Percentiles rank a stretch among this genome's conserved stretches.
Conservation (phyloP, 2,329 filamentous ascomycete genomes). For the Boeremia exigua region DNA sequence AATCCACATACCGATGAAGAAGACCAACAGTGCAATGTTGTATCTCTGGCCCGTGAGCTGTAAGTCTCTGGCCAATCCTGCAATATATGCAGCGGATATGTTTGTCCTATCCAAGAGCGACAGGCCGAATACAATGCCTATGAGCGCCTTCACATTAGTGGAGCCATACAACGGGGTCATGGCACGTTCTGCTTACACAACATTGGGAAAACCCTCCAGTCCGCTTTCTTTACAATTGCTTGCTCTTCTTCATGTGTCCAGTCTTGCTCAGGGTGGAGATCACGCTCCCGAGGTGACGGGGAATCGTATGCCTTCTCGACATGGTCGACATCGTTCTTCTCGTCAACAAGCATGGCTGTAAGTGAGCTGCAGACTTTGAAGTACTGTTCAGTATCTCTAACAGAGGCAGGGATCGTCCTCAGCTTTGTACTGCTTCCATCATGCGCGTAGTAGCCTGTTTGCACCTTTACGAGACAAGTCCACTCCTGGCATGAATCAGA, state of each 20-base stretch:
- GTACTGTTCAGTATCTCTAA: neutral
- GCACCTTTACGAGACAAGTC: neutral
- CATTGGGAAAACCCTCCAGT: slow-evolving; percentile 42
- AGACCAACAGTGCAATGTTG: slow-evolving; percentile 40
- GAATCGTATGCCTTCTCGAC: slow-evolving; percentile 19
- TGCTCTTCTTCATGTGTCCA: slow-evolving; percentile 42
- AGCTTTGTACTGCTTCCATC: neutral
- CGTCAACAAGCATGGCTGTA: slow-evolving; percentile 9
- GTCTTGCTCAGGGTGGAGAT: slow-evolving; percentile 23
- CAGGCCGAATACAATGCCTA: slow-evolving; percentile 36
- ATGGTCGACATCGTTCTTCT: slow-evolving; percentile 21
- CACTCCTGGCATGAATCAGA: neutral
- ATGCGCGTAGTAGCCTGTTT: slow-evolving; percentile 1
- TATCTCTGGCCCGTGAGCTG: slow-evolving; percentile 29
- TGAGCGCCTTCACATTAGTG: neutral
- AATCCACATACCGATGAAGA: slow-evolving; percentile 30
- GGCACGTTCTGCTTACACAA: slow-evolving; percentile 17
- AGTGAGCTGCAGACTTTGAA: neutral
- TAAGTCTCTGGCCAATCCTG: slow-evolving; percentile 24
- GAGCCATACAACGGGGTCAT: neutral
- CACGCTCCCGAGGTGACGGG: neutral
- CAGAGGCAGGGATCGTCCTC: neutral
- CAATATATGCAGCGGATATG: slow-evolving; percentile 33
- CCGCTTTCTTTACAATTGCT: slow-evolving; percentile 38
- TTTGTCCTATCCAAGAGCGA: slow-evolving; percentile 34